Percentiles rank a stretch among this genome's conserved stretches.
phyloP scores from a whole-genome alignment of 208 protist genomes.

The Acanthamoeba castellanii region DNA sequence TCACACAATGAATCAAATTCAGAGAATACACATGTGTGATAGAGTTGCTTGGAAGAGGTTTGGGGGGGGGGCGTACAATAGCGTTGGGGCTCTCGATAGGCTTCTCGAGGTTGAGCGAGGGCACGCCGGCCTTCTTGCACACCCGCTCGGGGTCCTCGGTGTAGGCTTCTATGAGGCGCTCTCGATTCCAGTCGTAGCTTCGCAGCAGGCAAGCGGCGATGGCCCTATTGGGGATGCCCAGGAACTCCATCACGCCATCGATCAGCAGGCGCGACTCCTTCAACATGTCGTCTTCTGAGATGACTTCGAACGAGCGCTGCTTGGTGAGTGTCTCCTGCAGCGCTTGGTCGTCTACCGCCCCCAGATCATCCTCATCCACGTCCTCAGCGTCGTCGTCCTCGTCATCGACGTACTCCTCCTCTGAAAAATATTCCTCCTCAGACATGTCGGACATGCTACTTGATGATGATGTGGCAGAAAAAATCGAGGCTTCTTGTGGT shows the following conservation, averaged over 20 bases:
- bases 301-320: conserved; percentile 81
- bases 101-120: conserved; percentile 75
- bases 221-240: conserved; percentile 78
- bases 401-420: conserved; percentile 81
- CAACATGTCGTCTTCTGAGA: conserved; percentile 71
- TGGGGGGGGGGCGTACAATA: conserved; percentile 26
- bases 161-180: conserved; percentile 86
- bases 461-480: background rate
- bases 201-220: conserved; percentile 75
- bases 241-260: conserved; percentile 82
- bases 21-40: no score
- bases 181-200: conserved; percentile 86
- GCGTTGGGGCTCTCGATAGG: conserved; percentile 34
- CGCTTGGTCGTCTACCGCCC: conserved; percentile 45
- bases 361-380: conserved; percentile 69
- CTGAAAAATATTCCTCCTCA: conserved; percentile 61
- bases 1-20: no score
- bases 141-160: conserved; percentile 85
- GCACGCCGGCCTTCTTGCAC: conserved; percentile 80
- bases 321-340: conserved; percentile 69
- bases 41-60: background rate
- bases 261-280: conserved; percentile 79
- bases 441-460: conserved; percentile 66
- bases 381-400: conserved; percentile 76
- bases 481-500: background rate